Percentiles rank a stretch among this genome's conserved stretches.
Conservation (phyloP, 2,329 filamentous ascomycete genomes). For the Cladosporium sp. region DNA sequence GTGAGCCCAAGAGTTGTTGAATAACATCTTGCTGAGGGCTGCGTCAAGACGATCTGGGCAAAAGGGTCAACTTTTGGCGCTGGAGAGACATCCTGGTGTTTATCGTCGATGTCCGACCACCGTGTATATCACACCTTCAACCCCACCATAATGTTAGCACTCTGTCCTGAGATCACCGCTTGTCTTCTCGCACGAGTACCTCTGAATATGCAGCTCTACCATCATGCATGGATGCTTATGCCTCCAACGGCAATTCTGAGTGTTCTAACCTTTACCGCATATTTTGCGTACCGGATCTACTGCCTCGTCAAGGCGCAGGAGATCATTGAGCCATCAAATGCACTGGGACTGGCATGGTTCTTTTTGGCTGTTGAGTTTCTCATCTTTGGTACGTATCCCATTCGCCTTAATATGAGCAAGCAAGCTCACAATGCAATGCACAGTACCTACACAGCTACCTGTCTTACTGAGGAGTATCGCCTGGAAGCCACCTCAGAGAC, state of each 20-base stretch:
- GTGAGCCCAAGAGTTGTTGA: too few species aligned
- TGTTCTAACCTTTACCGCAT: slow-evolving; percentile 8
- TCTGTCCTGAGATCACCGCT: background rate
- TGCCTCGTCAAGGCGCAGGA: slow-evolving; percentile 7
- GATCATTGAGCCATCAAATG: slow-evolving; percentile 4
- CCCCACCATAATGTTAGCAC: background rate
- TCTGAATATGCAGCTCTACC: slow-evolving; percentile 1
- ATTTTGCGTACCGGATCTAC: slow-evolving; percentile 9
- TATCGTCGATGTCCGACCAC: background rate
- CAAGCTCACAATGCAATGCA: background rate
- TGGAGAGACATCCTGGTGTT: background rate
- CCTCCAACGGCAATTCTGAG: slow-evolving; percentile 8
- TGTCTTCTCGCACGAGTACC: too few species aligned
- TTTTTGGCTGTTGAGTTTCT: slow-evolving; percentile 9
- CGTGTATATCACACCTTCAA: background rate
- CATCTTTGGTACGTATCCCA: slow-evolving; percentile 4
- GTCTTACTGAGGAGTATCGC: slow-evolving; percentile 8
- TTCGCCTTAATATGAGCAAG: background rate
- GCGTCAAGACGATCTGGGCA: background rate
- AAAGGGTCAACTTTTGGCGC: background rate
- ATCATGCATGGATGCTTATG: slow-evolving; percentile 9
- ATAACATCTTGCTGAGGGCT: too few species aligned
- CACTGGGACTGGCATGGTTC: slow-evolving; percentile 10
- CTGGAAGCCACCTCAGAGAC: slow-evolving; percentile 1
- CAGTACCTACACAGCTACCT: slow-evolving; percentile 7